These are phyloP conservation scores for Ilyonectria sp. DNA, from an alignment of 2,329 filamentous ascomycete genomes.

Conservation along the genomic window DNA sequence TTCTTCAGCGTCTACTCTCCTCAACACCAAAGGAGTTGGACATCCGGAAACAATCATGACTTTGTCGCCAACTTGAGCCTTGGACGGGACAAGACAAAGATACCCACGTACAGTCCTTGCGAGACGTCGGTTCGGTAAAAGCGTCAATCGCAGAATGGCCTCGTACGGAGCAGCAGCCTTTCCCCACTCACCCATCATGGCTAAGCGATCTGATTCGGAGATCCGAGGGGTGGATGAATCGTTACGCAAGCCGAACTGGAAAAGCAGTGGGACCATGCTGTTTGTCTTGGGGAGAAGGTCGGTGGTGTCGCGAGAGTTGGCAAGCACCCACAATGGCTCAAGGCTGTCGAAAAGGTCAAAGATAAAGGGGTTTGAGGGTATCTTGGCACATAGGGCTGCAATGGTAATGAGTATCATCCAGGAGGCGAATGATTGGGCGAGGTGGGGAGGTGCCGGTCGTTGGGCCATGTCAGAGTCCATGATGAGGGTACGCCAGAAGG, in stretches of 20 bases:
- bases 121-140: conserved; percentile 37
- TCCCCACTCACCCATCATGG: conserved; percentile 22
- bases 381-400: conserved; percentile 20
- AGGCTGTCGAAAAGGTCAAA: conserved; percentile 38
- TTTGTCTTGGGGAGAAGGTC: conserved; percentile 37
- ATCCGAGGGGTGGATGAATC: conserved; percentile 25
- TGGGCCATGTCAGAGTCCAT: conserved; percentile 41
- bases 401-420: conserved; percentile 38
- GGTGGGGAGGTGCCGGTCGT: conserved; percentile 35
- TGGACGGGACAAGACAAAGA: conserved; percentile 38
- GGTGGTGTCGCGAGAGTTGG: conserved; percentile 38
- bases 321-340: conserved; percentile 41
- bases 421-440: conserved; percentile 34
- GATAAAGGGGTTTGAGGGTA: conserved; percentile 24
- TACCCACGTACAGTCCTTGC: conserved; percentile 38
- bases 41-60: conserved; percentile 40
- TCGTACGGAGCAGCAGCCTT: conserved; percentile 37
- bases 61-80: conserved; percentile 32
- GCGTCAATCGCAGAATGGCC: conserved; percentile 30
- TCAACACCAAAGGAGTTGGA: conserved; percentile 35
- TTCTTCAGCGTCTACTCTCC: conserved; percentile 29
- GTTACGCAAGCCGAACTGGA: conserved; percentile 30
- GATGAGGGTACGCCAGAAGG: conserved; percentile 48
- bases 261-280: conserved; percentile 32
- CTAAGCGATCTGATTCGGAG: conserved; percentile 24